Evolutionary conservation across 305 asterid genomes (phyloP).

Genomic region (Fraxinus paxiana): DNA sequence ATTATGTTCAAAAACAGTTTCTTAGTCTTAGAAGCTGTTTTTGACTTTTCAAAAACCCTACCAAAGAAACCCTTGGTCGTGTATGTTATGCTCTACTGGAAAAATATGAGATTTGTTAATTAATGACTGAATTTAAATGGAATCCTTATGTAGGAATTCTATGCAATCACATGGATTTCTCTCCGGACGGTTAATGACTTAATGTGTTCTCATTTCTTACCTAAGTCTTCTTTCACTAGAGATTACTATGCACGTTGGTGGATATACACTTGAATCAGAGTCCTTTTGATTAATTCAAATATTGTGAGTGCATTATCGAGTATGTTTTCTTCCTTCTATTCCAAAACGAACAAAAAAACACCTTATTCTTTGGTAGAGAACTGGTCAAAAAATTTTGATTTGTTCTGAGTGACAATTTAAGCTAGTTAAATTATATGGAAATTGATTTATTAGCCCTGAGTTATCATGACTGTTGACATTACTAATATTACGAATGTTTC

Average conservation of each 20-base stretch:
- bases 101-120: background rate
- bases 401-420: background rate
- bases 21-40: background rate
- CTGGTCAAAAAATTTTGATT: background rate
- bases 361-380: background rate
- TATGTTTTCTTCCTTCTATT: background rate
- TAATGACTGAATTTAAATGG: slow-evolving; percentile 3
- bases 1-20: background rate
- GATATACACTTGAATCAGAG: background rate
- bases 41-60: background rate
- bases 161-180: slow-evolving; percentile 3
- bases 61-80: background rate
- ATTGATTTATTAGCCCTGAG: background rate
- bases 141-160: background rate
- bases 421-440: background rate
- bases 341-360: background rate
- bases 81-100: slow-evolving; percentile 8
- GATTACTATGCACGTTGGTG: background rate
- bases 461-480: slow-evolving; percentile 3
- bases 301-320: slow-evolving; percentile 1
- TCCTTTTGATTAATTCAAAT: background rate
- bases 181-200: background rate
- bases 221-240: background rate
- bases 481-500: background rate
- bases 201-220: background rate